Evolutionary conservation across 2,329 filamentous ascomycete genomes (phyloP).

Genomic region (Chaetomiaceae sp.): DNA sequence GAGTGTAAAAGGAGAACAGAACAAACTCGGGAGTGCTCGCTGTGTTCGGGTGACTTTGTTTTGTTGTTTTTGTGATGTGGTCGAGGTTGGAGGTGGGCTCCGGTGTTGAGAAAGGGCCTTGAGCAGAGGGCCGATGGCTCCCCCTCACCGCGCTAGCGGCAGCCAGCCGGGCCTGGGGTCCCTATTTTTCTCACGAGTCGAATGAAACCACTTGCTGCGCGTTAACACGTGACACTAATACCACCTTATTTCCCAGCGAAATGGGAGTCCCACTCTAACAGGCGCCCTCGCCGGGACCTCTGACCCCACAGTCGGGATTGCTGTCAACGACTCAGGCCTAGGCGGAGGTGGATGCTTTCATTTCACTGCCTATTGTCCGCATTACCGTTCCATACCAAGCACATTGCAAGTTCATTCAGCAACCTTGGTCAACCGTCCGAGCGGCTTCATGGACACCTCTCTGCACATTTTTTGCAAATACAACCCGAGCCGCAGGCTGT

Average conservation of each 20-base stretch:
- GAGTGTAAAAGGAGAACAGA: constrained; percentile 6
- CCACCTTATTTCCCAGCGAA: constrained; percentile 20
- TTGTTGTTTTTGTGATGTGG: constrained; percentile 25
- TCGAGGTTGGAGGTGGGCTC: constrained; percentile 22
- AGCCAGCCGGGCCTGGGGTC: constrained; percentile 19
- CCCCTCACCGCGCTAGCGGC: constrained; percentile 25
- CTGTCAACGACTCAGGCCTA: not conserved
- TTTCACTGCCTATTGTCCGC: not conserved
- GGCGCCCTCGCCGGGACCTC: not conserved
- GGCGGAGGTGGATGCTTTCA: constrained; percentile 10
- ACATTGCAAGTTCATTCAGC: not conserved
- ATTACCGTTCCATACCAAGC: too few relatives aligned
- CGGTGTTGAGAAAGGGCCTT: constrained; percentile 26
- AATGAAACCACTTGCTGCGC: constrained; percentile 20
- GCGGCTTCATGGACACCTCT: too few relatives aligned
- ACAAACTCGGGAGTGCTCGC: constrained; percentile 8
- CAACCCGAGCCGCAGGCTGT: too few relatives aligned
- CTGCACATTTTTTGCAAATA: too few relatives aligned
- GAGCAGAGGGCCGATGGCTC: constrained; percentile 19
- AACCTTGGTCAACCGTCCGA: too few relatives aligned
- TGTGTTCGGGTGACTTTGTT: constrained; percentile 14
- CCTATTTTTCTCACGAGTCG: constrained; percentile 23
- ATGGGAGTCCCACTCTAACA: constrained; percentile 23
- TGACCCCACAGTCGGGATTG: constrained; percentile 16
- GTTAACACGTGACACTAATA: constrained; percentile 22